Percentiles rank a stretch among this genome's conserved stretches.
phyloP scores from a whole-genome alignment of 1,139 yeast species.

The Geotrichum citri-aurantii region DNA sequence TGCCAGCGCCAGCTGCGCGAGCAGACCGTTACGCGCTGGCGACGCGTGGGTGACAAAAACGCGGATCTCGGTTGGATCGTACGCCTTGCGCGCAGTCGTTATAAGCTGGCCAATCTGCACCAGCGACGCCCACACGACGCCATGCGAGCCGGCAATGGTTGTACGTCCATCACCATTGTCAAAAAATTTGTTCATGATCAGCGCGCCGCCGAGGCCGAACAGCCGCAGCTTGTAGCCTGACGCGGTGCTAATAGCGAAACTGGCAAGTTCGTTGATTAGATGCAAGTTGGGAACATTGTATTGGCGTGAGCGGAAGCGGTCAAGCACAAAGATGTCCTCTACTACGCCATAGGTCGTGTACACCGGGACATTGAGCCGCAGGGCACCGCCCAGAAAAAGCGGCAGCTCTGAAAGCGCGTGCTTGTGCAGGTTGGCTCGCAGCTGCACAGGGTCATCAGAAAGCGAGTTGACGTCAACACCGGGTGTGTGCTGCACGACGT shows the following conservation, averaged over 20 bases:
- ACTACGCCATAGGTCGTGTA: constrained; percentile 72
- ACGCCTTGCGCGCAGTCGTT: constrained; percentile 41
- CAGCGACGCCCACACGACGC: constrained; percentile 70
- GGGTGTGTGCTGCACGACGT: constrained; percentile 65
- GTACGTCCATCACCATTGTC: constrained; percentile 52
- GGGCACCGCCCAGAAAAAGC: constrained; percentile 46
- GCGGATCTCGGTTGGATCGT: constrained; percentile 46
- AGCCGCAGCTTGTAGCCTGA: constrained; percentile 47
- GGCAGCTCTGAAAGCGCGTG: constrained; percentile 51
- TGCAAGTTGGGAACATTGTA: constrained; percentile 51
- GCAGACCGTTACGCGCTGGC: constrained; percentile 57
- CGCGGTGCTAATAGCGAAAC: constrained; percentile 37
- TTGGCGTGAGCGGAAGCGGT: constrained; percentile 52
- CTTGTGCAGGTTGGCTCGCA: constrained; percentile 38
- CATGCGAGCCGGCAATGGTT: constrained; percentile 61
- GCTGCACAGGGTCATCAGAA: constrained; percentile 36
- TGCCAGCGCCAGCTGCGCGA: constrained; percentile 62
- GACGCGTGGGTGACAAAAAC: constrained; percentile 65
- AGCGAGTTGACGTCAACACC: constrained; percentile 46
- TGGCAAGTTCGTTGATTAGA: constrained; percentile 54
- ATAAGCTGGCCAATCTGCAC: constrained; percentile 63
- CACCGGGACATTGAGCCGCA: constrained; percentile 53
- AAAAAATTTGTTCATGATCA: constrained; percentile 61
- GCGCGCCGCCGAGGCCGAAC: constrained; percentile 68
- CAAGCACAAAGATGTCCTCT: constrained; percentile 64